Evolutionary conservation across 2,329 filamentous ascomycete species (phyloP), one percentile per base, ranked within the genome.

Genomic region (Didymella exigua): DNA sequence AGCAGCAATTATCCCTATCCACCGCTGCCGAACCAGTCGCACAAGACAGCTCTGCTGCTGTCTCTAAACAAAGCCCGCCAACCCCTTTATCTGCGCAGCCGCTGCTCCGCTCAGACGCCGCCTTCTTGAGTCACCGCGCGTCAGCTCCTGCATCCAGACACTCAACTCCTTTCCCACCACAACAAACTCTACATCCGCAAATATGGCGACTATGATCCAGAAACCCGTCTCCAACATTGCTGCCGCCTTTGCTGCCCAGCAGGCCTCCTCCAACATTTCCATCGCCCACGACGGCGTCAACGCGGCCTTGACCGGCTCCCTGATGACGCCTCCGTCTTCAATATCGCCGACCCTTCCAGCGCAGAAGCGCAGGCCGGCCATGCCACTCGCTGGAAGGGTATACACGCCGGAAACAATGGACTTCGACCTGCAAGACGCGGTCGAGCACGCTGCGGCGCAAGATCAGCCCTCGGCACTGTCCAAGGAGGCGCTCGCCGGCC

Each of bases 321-420:
- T 96, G 70, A 91, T 90, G 61, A 97, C 93, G 75, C 93, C 93
- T 72, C 93, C 93, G 58, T 96, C 93, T 81, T 97, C 93, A 77
- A 92, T 97, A 75, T 97, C 93, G 59, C 93, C 93, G 43, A 88
- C 86, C 66, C 83, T 97, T 64, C 87, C 89, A 67, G 90, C 93
- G 56, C 90, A 93, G 69, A 89, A 89, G 69, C 86, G 89, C 72
- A 89, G 89, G 75, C 52, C 34, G 42, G 79, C 43, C 71, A 76
- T 62, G 76, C 79, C 56, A 74, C 78, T 48, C 72, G 77, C 42
- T 72, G 79, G 55, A 69, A 79, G 60, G 76, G 79, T 69, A 7
- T 76, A 78, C 37, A 75, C 80, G 44, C 79, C 81, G 61, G 60
- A 70, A 31, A 84, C 93, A 75, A 95, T 91, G 59, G 92, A 97